phyloP scores from a whole-genome alignment of 192 early-diverging fungal genomes.

The Linnemannia hyalina region DNA sequence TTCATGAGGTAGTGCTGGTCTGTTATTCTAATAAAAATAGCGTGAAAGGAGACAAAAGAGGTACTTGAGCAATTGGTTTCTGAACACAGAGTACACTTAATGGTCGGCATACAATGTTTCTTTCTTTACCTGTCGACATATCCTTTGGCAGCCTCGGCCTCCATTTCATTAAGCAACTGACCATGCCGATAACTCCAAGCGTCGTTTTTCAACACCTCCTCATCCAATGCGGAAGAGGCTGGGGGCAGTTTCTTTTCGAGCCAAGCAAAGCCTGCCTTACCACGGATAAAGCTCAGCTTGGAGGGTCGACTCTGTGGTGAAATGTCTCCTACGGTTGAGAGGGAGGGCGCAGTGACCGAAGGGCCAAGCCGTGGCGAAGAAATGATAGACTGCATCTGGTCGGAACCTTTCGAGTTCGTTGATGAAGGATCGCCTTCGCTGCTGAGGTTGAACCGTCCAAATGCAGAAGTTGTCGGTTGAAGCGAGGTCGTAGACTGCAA shows the following conservation, averaged over 20 bases:
- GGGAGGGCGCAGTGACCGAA: background rate
- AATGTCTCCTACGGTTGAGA: background rate
- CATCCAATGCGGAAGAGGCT: constrained; percentile 5
- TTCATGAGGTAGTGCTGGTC: constrained; percentile 54
- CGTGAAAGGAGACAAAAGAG: background rate
- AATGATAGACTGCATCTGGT: background rate
- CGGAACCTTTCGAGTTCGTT: background rate
- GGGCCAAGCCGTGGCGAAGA: background rate
- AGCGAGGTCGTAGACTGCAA: background rate
- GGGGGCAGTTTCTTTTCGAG: constrained; percentile 30
- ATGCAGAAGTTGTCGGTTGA: background rate
- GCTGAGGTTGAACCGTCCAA: background rate
- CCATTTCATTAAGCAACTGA: constrained; percentile 32
- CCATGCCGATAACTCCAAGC: constrained; percentile 22
- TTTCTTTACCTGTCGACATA: constrained; percentile 39
- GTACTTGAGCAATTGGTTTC: background rate
- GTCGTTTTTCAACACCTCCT: constrained; percentile 2
- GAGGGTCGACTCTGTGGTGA: background rate
- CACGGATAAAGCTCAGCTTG: constrained; percentile 34
- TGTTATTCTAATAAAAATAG: constrained; percentile 14
- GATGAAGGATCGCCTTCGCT: background rate
- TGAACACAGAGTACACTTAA: background rate
- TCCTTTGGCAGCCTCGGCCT: constrained; percentile 44
- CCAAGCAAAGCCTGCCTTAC: constrained; percentile 46
- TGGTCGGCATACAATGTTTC: background rate